Evolutionary conservation across 2,329 filamentous ascomycete genomes (phyloP).

Genomic region (Massarina eburnea): DNA sequence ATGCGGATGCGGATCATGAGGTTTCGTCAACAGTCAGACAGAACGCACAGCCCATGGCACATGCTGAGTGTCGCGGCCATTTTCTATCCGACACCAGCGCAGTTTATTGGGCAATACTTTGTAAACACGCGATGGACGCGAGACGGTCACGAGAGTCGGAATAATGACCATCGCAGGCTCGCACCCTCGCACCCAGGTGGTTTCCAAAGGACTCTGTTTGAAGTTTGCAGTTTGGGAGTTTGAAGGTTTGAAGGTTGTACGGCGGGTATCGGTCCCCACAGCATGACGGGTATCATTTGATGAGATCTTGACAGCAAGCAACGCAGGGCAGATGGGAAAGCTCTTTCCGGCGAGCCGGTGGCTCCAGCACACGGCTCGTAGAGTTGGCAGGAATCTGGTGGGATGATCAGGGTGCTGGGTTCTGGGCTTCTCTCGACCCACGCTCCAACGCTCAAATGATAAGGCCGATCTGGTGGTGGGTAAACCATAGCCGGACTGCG

Average conservation of each 20-base stretch:
- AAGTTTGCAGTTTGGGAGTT: too few relatives aligned
- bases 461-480: slow-evolving; percentile 38
- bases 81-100: slow-evolving; percentile 2
- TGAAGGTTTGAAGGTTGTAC: neutral
- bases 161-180: neutral
- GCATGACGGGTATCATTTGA: neutral
- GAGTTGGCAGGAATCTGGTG: neutral
- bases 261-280: neutral
- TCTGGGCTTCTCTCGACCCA: too few relatives aligned
- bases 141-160: slow-evolving; percentile 5
- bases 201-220: too few relatives aligned
- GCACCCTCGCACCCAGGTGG: neutral
- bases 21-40: slow-evolving; percentile 16
- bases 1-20: slow-evolving; percentile 10
- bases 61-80: slow-evolving; percentile 11
- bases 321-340: neutral
- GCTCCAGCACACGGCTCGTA: neutral
- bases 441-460: slow-evolving; percentile 34
- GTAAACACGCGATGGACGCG: slow-evolving; percentile 10
- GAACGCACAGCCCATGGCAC: slow-evolving; percentile 17
- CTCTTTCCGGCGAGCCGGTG: neutral
- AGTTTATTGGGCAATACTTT: slow-evolving; percentile 2
- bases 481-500: slow-evolving; percentile 12
- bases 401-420: slow-evolving; percentile 33
- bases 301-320: neutral